These are phyloP conservation scores for Martensiomyces pterosporus DNA, from an alignment of 192 early-diverging fungal genomes.

Conservation along the genomic window DNA sequence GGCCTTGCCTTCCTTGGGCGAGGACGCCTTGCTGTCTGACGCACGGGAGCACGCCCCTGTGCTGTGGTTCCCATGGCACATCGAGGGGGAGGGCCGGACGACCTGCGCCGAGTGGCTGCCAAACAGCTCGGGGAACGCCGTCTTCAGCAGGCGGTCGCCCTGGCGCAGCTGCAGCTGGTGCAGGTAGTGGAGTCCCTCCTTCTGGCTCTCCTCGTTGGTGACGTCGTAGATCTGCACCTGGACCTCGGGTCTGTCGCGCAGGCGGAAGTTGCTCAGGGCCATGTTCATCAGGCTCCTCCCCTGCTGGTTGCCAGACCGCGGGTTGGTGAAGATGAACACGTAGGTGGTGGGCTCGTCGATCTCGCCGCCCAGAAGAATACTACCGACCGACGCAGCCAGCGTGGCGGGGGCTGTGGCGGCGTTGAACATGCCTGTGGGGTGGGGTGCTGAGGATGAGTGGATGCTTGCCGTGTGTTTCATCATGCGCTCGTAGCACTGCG, in stretches of 20 bases:
- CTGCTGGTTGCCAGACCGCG: slow-evolving; percentile 67
- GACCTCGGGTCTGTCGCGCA: slow-evolving; percentile 58
- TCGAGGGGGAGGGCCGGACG: slow-evolving; percentile 24
- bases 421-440: slow-evolving; percentile 1
- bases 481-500: slow-evolving; percentile 44
- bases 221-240: slow-evolving; percentile 74
- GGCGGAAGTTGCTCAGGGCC: slow-evolving; percentile 62
- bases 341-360: slow-evolving; percentile 55
- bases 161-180: slow-evolving; percentile 51
- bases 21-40: neutral
- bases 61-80: slow-evolving; percentile 13
- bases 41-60: neutral
- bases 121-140: slow-evolving; percentile 48
- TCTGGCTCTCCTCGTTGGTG: slow-evolving; percentile 54
- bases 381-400: slow-evolving; percentile 11
- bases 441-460: slow-evolving; percentile 3
- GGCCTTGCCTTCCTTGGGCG: neutral
- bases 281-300: slow-evolving; percentile 58
- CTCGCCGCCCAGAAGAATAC: slow-evolving; percentile 5
- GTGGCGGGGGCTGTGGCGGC: slow-evolving; percentile 6
- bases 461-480: slow-evolving; percentile 28
- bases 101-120: slow-evolving; percentile 6
- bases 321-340: slow-evolving; percentile 74
- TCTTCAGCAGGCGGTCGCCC: slow-evolving; percentile 38
- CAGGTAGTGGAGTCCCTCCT: slow-evolving; percentile 57